Conservation (phyloP, 2,329 filamentous ascomycete species). For the Penicillium sclerotiorum region DNA sequence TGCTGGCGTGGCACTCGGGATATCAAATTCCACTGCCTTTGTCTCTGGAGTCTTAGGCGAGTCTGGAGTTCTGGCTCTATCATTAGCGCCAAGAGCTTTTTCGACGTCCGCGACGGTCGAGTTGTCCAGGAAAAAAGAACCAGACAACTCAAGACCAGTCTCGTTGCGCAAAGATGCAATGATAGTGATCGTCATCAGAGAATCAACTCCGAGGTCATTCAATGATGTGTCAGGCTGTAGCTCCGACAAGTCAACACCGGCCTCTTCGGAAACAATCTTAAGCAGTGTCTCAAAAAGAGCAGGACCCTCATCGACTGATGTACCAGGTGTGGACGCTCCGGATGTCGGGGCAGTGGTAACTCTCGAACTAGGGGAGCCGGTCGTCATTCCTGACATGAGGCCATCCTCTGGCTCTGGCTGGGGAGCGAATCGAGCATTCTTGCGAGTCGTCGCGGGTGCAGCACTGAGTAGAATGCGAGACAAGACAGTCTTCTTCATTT, state of each 20-base stretch:
- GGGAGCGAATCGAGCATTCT: not conserved
- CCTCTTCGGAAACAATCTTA: conserved; percentile 21
- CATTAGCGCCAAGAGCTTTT: not conserved
- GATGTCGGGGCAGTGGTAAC: too few species aligned
- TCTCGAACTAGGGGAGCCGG: too few species aligned
- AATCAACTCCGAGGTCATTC: conserved; percentile 40
- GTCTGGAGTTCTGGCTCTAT: not conserved
- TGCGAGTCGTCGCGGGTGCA: not conserved
- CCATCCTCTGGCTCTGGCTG: not conserved
- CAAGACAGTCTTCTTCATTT: not conserved
- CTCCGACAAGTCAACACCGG: conserved; percentile 32
- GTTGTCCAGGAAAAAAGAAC: conserved; percentile 59
- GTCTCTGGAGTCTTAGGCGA: too few species aligned
- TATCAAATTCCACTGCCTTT: not conserved
- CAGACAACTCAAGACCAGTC: conserved; percentile 58
- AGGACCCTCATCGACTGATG: too few species aligned
- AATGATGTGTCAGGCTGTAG: conserved; percentile 26
- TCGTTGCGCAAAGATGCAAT: conserved; percentile 35
- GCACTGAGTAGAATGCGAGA: not conserved
- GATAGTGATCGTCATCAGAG: conserved; percentile 38
- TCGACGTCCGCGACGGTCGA: conserved; percentile 38
- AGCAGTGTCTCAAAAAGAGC: not conserved
- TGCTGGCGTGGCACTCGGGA: not conserved
- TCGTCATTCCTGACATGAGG: not conserved
- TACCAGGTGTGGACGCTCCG: not conserved